These are phyloP conservation scores for apple (Malus domestica) DNA, from an alignment of 306 rosid species.

Conservation along the genomic window ASM211411v1 NC_041802.1:6566001-6566500, in stretches of 20 bases:
- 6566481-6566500: too few relatives aligned
- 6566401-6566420: background rate
- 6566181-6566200: conserved; percentile 18
- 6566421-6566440: background rate
- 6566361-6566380: background rate
- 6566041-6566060: conserved; percentile 80
- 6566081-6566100: conserved; percentile 86
- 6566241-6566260: conserved; percentile 26
- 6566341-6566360: too few relatives aligned
- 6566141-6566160: conserved; percentile 38
- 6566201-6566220: background rate
- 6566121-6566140: conserved; percentile 34
- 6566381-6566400: background rate
- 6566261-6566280: conserved; percentile 20
- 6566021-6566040: conserved; percentile 91
- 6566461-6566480: too few relatives aligned
- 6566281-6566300: conserved; percentile 15
- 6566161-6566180: conserved; percentile 9
- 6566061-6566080: conserved; percentile 74
- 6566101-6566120: conserved; percentile 72
- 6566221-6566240: background rate
- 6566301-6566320: conserved; percentile 23
- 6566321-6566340: conserved; percentile 50
- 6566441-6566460: background rate
- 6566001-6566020: conserved; percentile 79